phyloP scores from a whole-genome alignment of 2,329 filamentous ascomycete species.

The Colletotrichum shisoi region DNA sequence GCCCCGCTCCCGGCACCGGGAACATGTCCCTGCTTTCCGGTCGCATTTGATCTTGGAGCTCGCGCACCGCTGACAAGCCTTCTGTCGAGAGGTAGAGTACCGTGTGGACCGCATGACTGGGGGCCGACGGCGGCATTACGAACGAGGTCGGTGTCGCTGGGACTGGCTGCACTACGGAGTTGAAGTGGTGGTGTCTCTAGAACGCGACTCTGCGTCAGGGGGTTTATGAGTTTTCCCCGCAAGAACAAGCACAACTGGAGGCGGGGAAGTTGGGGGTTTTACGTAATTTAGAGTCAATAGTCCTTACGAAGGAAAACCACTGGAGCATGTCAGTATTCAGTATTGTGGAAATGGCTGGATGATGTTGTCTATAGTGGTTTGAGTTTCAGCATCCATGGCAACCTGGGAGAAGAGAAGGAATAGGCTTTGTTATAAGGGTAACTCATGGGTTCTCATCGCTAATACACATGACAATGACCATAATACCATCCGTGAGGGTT shows the following conservation, averaged over 20 bases:
- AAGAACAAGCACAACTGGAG: not conserved
- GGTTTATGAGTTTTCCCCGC: not conserved
- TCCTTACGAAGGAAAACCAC: not conserved
- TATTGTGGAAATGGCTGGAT: not conserved
- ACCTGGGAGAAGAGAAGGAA: no score
- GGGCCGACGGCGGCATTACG: not conserved
- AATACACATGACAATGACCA: no score
- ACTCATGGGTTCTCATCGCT: no score
- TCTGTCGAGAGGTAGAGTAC: conserved; percentile 52
- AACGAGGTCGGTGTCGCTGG: not conserved
- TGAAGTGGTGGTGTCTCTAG: not conserved
- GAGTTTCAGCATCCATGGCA: no score
- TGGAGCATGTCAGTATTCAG: no score
- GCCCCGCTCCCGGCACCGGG: conserved; percentile 46
- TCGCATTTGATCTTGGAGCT: conserved; percentile 53
- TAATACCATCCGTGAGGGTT: no score
- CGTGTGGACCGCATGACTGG: conserved; percentile 38
- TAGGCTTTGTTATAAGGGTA: no score
- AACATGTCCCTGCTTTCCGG: conserved; percentile 46
- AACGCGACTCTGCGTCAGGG: not conserved
- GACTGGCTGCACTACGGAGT: not conserved
- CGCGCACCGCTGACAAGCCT: conserved; percentile 51
- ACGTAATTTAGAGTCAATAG: conserved; percentile 3
- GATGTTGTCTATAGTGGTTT: no score
- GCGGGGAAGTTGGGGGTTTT: conserved; percentile 14